Evolutionary conservation across 345 rosid genomes (phyloP), one percentile per base, ranked within the genome.

Genomic region (Hirschfeldia incana): DNA sequence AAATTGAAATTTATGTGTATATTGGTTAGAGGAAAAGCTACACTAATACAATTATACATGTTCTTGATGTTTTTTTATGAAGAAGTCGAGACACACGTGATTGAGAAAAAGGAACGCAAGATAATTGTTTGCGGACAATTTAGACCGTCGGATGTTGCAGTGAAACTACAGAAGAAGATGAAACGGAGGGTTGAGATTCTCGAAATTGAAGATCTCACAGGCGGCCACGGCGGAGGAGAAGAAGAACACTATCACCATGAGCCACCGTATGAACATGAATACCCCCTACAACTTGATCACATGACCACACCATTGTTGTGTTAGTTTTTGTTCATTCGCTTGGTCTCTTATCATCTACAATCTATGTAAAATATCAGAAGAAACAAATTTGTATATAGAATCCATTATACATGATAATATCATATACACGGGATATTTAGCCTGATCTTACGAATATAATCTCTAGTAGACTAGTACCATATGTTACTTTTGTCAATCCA

Each of bases 151-250:
- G 97, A 92, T 44, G 77, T 90, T 72, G 97, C 93, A 0, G 86
- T 89, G 6, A 90, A 88, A 74, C 42, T 90, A 28, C 84, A 93
- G 30, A 92, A 86, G 88, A 92, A 87, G 85, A 94, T 94, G 97
- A 92, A 85, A 4, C 92, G 93, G 2, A 87, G 97, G 51, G 93
- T 90, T 13, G 97, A 87, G 77, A 88, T 92, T 70, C 75, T 94
- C 76, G 92, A 90, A 6, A 65, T 85, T 51, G 89, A 87, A 70
- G 89, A 87, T 29, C 57, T 87, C 17, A 13, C 72, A 32, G 66
- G 49, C 1, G 85, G 81, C 36, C 65, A 60, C 13, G 81, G n/a
- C 26, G 59, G 59, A 53, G 58, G 65, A 32, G 76, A 21, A 37
- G 75, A 6, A 61, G 72, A 9, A 65, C 16, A 80, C 0, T 72